Base-by-base conservation (phyloP, 169 alveolate species). In the Plasmodium vivax region DNA sequence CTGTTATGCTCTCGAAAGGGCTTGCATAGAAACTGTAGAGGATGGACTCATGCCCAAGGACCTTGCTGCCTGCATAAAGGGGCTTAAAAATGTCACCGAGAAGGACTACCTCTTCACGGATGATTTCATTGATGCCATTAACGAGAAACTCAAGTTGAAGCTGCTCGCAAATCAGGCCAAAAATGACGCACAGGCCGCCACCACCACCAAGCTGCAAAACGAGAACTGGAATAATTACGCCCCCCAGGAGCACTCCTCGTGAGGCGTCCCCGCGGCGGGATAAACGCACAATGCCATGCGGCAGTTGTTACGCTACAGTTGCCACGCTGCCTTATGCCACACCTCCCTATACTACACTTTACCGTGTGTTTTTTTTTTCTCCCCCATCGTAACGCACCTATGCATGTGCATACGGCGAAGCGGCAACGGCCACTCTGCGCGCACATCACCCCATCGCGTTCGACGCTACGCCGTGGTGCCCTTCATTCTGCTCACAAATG, bases 41-140 rank as follows among this genome's bases (percentile, higher is more conserved):
- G 93, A 87, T 34, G 99, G 99, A 23, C 93, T 96, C 90, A 97
- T 98, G 98, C 98, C 99, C 56, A 98, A 98, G 94, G 99, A 98
- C 95, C 96, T 98, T 38, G 99, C 99, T 34, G 51, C 68, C 3
- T 90, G 84, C 45, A 84, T 92, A 36, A 92, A 87, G 56, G 91
- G 93, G 1, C 72, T 95, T 30, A 95, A 85, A 58, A 73, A 74
- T 43, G 95, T 95, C 36, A 90, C 96, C 3, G 96, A 92, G 16
- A 82, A 85, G 58, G 96, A 95, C 58, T 95, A 92, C 83, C 43
- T 95, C 30, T 77, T n/a, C 79, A 93, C 96, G 4, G 94, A 92
- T 2, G 96, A 95, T 62, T 95, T 95, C 62, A 94, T 96, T 23
- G 83, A 94, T 74, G 96, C 96, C 43, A 96, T 96, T 38, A 91